Evolutionary conservation across 2,329 filamentous ascomycete species (phyloP), one percentile per base, ranked within the genome.

Genomic region (Exophiala dermatitidis): DNA sequence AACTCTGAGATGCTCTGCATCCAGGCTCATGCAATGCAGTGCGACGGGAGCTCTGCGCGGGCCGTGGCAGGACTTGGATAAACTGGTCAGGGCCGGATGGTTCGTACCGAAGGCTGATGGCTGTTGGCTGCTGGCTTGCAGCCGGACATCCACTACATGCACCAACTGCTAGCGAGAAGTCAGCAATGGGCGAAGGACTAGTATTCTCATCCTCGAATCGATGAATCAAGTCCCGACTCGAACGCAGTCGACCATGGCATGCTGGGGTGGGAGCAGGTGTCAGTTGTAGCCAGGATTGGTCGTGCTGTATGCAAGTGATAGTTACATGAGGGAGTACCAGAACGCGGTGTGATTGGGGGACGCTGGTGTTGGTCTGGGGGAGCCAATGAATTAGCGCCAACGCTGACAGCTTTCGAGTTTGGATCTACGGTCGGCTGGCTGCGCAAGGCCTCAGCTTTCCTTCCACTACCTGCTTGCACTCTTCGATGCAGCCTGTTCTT

Each of bases 271-370:
- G 34, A 44, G 33, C 26, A 12, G 19, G 41, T 51, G 31, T 38
- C 28, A 12, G 32, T 46, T 30, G 33, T n/a, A 45, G 46, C 49
- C 49, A 12, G 41, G 43, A 33, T 46, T 46, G 19, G 10, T 45
- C 26, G 43, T 30, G 43, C 38, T 41, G 48, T 53, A 59, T 59
- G 53, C 57, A 36, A 50, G 57, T 51, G 52, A 59, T 56, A 59
- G 38, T 41, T 59, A 55, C 53, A 59, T 52, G 48, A 48, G 41
- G 48, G 46, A 46, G 48, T 32, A 47, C 29, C 33, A 31, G 34
- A 28, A 30, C 8, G 31, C 3, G 26, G 32, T 12, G 28, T 43
- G 52, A 52, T 52, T 49, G 50, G 52, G 43, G 34, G 9, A 31
- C 19, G 19, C 37, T 50, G 38, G 31, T 44, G 36, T 37, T 32